Evolutionary conservation across 352 stramenopile species (phyloP).

Genomic region (Phytophthora ramorum): DNA sequence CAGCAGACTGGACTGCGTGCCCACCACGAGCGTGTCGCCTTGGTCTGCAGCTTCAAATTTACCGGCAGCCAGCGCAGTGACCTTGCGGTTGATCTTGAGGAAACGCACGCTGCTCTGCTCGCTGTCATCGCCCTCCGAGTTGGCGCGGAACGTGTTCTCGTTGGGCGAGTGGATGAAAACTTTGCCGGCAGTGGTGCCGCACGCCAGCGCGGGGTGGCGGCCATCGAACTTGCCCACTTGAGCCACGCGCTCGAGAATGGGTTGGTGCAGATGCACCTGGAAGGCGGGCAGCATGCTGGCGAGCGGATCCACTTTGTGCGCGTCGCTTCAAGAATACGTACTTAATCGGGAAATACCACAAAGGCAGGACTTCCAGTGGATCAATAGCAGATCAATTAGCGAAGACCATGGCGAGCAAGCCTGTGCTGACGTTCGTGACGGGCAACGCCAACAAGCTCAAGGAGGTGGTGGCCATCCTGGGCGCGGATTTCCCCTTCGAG

Average conservation of each 20-base stretch:
- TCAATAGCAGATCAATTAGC: no score
- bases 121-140: slow-evolving; percentile 39
- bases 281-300: slow-evolving; percentile 74
- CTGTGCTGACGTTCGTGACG: slow-evolving; percentile 85
- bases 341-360: background rate
- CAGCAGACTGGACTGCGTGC: slow-evolving; percentile 90
- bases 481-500: slow-evolving; percentile 90
- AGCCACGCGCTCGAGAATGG: slow-evolving; percentile 76
- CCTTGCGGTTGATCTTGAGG: slow-evolving; percentile 93
- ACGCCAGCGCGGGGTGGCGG: slow-evolving; percentile 75
- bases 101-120: slow-evolving; percentile 75
- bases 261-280: slow-evolving; percentile 84
- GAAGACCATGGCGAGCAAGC: slow-evolving; percentile 42
- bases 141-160: slow-evolving; percentile 59
- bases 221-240: slow-evolving; percentile 87
- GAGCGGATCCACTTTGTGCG: slow-evolving; percentile 1
- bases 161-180: slow-evolving; percentile 93
- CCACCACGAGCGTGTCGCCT: slow-evolving; percentile 88
- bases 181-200: slow-evolving; percentile 89
- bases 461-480: slow-evolving; percentile 86
- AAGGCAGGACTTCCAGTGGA: no score
- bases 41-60: slow-evolving; percentile 66
- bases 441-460: slow-evolving; percentile 89
- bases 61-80: slow-evolving; percentile 81
- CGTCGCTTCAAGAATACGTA: slow-evolving; percentile 30